phyloP scores from a whole-genome alignment of 306 rosid genomes.

The Begonia loranthoides region DNA sequence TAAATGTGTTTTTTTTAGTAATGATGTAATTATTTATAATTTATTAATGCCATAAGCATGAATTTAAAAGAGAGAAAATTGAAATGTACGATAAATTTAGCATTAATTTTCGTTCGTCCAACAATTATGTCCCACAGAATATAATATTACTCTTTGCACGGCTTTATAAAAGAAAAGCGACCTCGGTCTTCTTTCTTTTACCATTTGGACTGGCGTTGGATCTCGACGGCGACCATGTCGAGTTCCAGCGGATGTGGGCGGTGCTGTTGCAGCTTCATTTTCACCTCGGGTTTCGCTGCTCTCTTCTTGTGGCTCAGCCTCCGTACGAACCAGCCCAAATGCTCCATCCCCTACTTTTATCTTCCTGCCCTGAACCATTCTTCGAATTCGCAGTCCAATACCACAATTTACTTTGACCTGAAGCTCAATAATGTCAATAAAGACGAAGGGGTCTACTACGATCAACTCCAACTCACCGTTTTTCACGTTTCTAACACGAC shows the following conservation, averaged over 20 bases:
- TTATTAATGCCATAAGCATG: too few relatives aligned
- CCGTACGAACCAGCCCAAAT: slow-evolving; percentile 36
- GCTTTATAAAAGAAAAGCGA: too few relatives aligned
- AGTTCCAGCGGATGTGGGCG: slow-evolving; percentile 16
- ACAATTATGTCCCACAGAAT: too few relatives aligned
- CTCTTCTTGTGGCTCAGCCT: slow-evolving; percentile 36
- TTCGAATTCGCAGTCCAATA: slow-evolving; percentile 22
- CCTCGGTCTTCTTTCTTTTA: neutral
- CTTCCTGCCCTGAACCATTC: slow-evolving; percentile 56
- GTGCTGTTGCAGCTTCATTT: slow-evolving; percentile 21
- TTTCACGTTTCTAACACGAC: slow-evolving; percentile 8
- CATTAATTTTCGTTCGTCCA: too few relatives aligned
- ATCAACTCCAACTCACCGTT: slow-evolving; percentile 27
- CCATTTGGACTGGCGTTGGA: neutral
- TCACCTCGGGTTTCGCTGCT: slow-evolving; percentile 20
- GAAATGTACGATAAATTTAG: too few relatives aligned
- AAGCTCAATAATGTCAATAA: slow-evolving; percentile 40
- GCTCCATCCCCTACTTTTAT: slow-evolving; percentile 30
- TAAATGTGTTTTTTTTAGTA: too few relatives aligned
- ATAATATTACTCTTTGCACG: too few relatives aligned
- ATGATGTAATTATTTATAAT: too few relatives aligned
- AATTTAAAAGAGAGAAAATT: too few relatives aligned
- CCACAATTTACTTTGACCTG: slow-evolving; percentile 21
- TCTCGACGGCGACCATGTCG: slow-evolving; percentile 11
- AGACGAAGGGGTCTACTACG: slow-evolving; percentile 63